phyloP scores from a whole-genome alignment of 225 moss, liverwort and hornwort species.

The Lunularia cruciata region DNA sequence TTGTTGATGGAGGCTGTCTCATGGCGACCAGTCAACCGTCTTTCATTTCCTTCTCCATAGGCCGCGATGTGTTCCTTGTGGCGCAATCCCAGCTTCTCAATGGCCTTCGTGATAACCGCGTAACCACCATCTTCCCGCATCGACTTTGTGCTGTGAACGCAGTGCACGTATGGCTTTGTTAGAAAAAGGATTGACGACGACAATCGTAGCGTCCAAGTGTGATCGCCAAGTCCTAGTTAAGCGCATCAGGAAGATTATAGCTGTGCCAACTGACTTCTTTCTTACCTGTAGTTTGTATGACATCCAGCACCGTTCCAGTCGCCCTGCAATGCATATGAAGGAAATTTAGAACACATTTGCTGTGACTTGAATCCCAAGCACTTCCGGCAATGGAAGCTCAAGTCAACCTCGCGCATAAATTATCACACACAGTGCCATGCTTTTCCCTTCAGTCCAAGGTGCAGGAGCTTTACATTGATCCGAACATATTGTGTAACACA shows the following conservation, averaged over 20 bases:
- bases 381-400: too few relatives aligned
- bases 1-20: conserved; percentile 87
- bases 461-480: too few relatives aligned
- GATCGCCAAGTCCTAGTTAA: neutral
- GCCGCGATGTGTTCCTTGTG: conserved; percentile 93
- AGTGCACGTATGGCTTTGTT: neutral
- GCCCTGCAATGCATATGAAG: conserved; percentile 26
- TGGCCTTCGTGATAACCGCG: conserved; percentile 68
- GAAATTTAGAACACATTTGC: neutral
- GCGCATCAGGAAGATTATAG: too few relatives aligned
- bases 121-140: conserved; percentile 60
- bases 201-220: neutral
- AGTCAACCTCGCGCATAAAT: neutral
- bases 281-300: conserved; percentile 51
- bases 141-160: conserved; percentile 34
- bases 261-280: neutral
- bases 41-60: conserved; percentile 89
- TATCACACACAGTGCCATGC: neutral
- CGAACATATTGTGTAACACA: too few relatives aligned
- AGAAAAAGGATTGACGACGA: too few relatives aligned
- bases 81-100: conserved; percentile 66
- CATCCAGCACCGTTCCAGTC: conserved; percentile 63
- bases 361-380: neutral
- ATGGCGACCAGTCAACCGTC: conserved; percentile 71
- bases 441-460: too few relatives aligned